Base-by-base conservation (phyloP, 495 filamentous ascomycete species). In the Trichodelitschia bisporula region DNA sequence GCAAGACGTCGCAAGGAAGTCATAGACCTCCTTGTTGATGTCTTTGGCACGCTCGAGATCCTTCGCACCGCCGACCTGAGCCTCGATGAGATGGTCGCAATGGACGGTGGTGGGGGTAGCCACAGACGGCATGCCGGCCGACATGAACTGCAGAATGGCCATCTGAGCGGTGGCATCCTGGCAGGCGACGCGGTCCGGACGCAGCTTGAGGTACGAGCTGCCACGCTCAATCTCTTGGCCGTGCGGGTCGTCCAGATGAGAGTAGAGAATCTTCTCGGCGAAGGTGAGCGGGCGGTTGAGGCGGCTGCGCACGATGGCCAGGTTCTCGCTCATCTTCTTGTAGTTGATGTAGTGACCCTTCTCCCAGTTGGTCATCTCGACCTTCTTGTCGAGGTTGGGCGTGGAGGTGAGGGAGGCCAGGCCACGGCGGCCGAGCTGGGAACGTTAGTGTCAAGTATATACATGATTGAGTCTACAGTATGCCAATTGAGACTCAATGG, bases 81-180 rank as follows among this genome's bases (percentile, higher is more conserved):
- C 86, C 62, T 95, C 86, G 55, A 97, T 97, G 64, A 97, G 69
- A 63, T 97, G 86, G 54, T 97, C 86, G 51, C 89, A 97, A 67
- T 97, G 86, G 40, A 97, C 89, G 16, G 86, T 97, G 39, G 78
- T 73, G 24, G 86, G 86, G 37, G 89, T 95, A 25, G 79, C 79
- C 35, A 95, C 89, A 21, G 73, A 72, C 36, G 77, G 73, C 73
- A 97, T 78, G 49, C 82, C 82, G 38, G 89, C 86, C 30, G 78
- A 90, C 82, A 97, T 97, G 64, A 97, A 97, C 62, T 97, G 86
- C 29, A 97, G 66, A 46, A 97, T 92, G 40, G 86, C 86, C 89
- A 95, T 97, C 68, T 97, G 86, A 37, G 86, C 86, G 17, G 89
- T 97, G 42, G 86, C 86, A 69, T 97, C 86, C 64, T 97, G 86